These are phyloP conservation scores for Naganishia sp. DNA, from an alignment of 1,284 basidiomycete genomes.

Conservation along the genomic window DNA sequence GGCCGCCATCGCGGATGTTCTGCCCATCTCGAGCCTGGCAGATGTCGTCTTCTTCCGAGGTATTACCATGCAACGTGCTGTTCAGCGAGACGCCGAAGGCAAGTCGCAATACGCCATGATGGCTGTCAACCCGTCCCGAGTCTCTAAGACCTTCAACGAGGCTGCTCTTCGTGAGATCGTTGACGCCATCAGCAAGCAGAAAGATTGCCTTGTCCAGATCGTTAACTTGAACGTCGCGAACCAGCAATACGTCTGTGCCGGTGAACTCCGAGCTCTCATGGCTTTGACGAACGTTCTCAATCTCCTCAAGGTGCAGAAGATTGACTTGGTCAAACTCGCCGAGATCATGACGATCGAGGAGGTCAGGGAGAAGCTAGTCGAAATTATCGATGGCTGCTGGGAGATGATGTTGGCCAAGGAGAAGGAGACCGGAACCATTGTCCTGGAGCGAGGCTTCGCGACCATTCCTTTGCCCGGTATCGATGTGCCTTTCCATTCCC, in stretches of 20 bases:
- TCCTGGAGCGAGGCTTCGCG: conserved; percentile 92
- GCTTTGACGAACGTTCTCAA: conserved; percentile 95
- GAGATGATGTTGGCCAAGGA: conserved; percentile 71
- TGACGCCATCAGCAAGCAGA: conserved; percentile 76
- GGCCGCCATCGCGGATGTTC: conserved; percentile 92
- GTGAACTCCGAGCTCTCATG: conserved; percentile 89
- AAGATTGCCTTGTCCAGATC: conserved; percentile 83
- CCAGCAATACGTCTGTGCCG: conserved; percentile 92
- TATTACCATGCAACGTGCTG: conserved; percentile 98
- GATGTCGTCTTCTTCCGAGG: conserved; percentile 99
- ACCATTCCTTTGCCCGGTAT: conserved; percentile 96
- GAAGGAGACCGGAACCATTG: conserved; percentile 79
- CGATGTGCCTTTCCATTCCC: conserved; percentile 97
- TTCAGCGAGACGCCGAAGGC: conserved; percentile 88
- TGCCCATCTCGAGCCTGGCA: conserved; percentile 92
- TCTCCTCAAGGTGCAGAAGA: conserved; percentile 94
- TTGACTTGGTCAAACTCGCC: conserved; percentile 85
- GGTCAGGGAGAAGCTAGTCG: conserved; percentile 65
- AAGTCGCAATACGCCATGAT: conserved; percentile 98
- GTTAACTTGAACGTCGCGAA: conserved; percentile 89
- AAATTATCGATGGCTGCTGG: conserved; percentile 85
- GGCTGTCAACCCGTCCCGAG: conserved; percentile 93
- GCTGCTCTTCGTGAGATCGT: conserved; percentile 88
- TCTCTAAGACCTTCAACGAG: conserved; percentile 91
- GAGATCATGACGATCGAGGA: conserved; percentile 53